These are phyloP conservation scores for Rhodocollybia butyracea DNA, from an alignment of 768 basidiomycete genomes.

Conservation along the genomic window DNA sequence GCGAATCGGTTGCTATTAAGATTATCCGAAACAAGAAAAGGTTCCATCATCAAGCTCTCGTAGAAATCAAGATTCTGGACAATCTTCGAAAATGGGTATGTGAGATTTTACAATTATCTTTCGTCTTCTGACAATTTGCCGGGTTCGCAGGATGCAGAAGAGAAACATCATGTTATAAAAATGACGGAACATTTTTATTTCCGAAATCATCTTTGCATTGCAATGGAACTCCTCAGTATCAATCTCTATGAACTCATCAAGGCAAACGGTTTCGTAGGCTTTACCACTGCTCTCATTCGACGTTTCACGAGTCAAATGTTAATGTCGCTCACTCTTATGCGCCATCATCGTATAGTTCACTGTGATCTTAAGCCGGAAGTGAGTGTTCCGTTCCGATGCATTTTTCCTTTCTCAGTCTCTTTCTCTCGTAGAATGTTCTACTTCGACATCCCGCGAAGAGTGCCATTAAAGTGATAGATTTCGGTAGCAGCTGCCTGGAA, in stretches of 20 bases:
- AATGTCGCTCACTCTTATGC: constrained; percentile 85
- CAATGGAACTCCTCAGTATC: constrained; percentile 96
- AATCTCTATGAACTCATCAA: constrained; percentile 99
- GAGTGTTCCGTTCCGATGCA: constrained; percentile 15
- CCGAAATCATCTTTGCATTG: constrained; percentile 95
- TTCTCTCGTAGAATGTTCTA: constrained; percentile 73
- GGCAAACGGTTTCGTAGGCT: constrained; percentile 98
- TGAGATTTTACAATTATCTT: constrained; percentile 9
- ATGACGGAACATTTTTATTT: constrained; percentile 99
- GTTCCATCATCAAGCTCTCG: constrained; percentile 96
- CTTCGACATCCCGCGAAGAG: constrained; percentile 94
- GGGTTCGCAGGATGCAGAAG: constrained; percentile 77
- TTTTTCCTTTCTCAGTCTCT: constrained; percentile 3
- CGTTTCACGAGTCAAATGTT: constrained; percentile 97
- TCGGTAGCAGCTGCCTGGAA: constrained; percentile 97
- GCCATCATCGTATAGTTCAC: constrained; percentile 96
- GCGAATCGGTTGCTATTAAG: constrained; percentile 96
- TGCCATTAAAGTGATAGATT: constrained; percentile 97
- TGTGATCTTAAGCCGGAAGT: constrained; percentile 99
- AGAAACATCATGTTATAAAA: constrained; percentile 95
- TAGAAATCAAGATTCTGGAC: constrained; percentile 98
- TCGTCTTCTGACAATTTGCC: constrained; percentile 4
- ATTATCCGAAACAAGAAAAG: constrained; percentile 99
- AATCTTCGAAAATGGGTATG: constrained; percentile 96
- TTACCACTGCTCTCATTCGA: constrained; percentile 91